These are phyloP conservation scores for Chaetomiaceae sp. DNA, from an alignment of 2,329 filamentous ascomycete genomes.

Conservation along the genomic window DNA sequence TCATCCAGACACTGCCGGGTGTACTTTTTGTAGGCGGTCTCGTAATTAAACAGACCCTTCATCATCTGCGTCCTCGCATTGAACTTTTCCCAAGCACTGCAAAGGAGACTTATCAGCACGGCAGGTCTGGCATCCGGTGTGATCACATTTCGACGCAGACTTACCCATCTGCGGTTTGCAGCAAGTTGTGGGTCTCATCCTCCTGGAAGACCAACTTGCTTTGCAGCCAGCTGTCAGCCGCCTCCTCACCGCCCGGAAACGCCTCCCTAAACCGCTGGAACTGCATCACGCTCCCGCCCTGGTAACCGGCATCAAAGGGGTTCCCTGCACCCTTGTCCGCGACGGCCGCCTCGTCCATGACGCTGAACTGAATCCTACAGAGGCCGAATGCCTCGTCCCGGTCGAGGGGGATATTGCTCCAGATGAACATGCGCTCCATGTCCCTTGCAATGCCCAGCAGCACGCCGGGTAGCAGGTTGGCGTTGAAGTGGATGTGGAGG, in stretches of 20 bases:
- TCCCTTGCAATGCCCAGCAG: slow-evolving; percentile 51
- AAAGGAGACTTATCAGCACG: slow-evolving; percentile 8
- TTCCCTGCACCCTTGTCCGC: slow-evolving; percentile 34
- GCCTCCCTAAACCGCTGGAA: slow-evolving; percentile 38
- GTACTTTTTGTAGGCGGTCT: slow-evolving; percentile 57
- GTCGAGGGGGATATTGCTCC: slow-evolving; percentile 51
- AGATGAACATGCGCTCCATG: slow-evolving; percentile 65
- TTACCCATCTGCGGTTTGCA: slow-evolving; percentile 51
- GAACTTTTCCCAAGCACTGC: slow-evolving; percentile 51
- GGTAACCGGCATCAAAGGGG: slow-evolving; percentile 48
- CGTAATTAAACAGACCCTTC: slow-evolving; percentile 67
- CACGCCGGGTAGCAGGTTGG: slow-evolving; percentile 59
- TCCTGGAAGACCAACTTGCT: slow-evolving; percentile 59
- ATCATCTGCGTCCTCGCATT: slow-evolving; percentile 66
- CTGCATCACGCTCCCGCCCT: slow-evolving; percentile 39
- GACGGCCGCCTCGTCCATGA: slow-evolving; percentile 33
- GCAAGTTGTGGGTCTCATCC: slow-evolving; percentile 51
- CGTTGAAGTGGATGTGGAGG: slow-evolving; percentile 73
- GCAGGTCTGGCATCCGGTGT: not conserved
- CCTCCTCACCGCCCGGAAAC: slow-evolving; percentile 25
- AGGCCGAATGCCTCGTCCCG: slow-evolving; percentile 37
- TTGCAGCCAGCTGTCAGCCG: slow-evolving; percentile 50
- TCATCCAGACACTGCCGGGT: slow-evolving; percentile 55
- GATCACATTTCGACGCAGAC: slow-evolving; percentile 18
- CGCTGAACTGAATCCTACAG: slow-evolving; percentile 60